Evolutionary conservation across 2,329 filamentous ascomycete genomes (phyloP), one percentile per base, ranked within the genome.

Genomic region (Arthrobotrys sphaeroides): DNA sequence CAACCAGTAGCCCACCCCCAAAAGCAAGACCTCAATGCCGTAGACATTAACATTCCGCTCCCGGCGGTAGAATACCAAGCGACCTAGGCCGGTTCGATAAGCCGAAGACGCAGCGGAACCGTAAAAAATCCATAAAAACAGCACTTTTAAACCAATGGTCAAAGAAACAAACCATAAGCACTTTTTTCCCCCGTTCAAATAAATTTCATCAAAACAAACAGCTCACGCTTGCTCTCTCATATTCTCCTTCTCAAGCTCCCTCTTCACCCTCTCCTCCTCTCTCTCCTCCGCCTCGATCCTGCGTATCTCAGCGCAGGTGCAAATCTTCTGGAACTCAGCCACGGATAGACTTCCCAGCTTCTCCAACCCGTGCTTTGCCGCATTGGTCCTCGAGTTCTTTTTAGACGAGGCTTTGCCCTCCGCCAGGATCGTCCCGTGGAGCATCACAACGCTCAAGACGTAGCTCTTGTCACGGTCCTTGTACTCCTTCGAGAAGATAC

Each of bases 381-480:
- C 90, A 10, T 85, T 85, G 3, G 91, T 82, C 82, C 93, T 94
- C 0, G 92, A 93, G 82, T 93, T 91, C 51, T 91, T 86, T 0
- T 87, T 87, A 59, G 89, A 93, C 78, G 85, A 87, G 0, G 88
- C 88, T 36, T 85, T 84, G 0, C 85, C 87, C 77, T 88, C 85
- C 1, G 88, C 87, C n/a, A 92, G 82, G 7, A 93, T 86, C 43
- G 86, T 82, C 10, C 88, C 87, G 80, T 98, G 94, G 12, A 97
- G 86, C 80, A 96, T 85, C 5, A 97, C 86, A 22, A 88, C 92
- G 5, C 90, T 91, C 0, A 92, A 84, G 4, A 94, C 87, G 55
- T 81, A 80, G 42, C 83, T 80, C 62, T 83, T 75, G 53, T 84
- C 78, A 84, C 86, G 82, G 78, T 88, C 83, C 0, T 84, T 84